These are phyloP conservation scores for Blastobotrys aristatus DNA, from an alignment of 1,139 yeast genomes.

Conservation along the genomic window DNA sequence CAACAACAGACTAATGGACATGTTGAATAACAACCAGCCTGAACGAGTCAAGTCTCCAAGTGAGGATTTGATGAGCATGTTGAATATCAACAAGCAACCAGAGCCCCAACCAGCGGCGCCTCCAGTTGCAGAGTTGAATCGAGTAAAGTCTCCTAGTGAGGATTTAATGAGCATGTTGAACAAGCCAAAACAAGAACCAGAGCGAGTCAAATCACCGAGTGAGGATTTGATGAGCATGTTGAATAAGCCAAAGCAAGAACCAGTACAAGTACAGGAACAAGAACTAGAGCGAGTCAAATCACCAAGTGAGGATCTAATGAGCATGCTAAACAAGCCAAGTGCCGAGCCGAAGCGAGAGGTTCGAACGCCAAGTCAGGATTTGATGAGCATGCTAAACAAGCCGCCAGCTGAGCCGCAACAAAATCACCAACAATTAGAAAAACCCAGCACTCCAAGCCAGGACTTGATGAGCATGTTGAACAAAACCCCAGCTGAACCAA, in stretches of 20 bases:
- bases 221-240: slow-evolving; percentile 6
- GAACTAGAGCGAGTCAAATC: not conserved
- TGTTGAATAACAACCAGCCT: not conserved
- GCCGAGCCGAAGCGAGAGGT: too few species aligned
- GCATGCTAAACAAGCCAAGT: slow-evolving; percentile 8
- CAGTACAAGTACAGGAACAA: not conserved
- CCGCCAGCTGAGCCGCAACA: not conserved
- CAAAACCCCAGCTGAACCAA: too few species aligned
- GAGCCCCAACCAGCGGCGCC: not conserved
- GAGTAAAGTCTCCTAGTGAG: not conserved
- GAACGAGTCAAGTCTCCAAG: slow-evolving; percentile 3
- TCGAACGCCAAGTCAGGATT: slow-evolving; percentile 1
- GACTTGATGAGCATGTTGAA: slow-evolving; percentile 7
- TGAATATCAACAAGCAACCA: not conserved
- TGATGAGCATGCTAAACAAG: slow-evolving; percentile 4
- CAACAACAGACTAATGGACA: slow-evolving; percentile 1
- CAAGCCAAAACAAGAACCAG: not conserved
- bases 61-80: slow-evolving; percentile 9
- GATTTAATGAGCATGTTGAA: slow-evolving; percentile 10
- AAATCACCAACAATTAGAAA: not conserved
- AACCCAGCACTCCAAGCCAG: not conserved
- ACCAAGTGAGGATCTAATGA: slow-evolving; percentile 4
- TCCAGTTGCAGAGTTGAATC: not conserved
- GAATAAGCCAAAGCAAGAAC: not conserved
- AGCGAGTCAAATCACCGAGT: slow-evolving; percentile 3